phyloP scores from a whole-genome alignment of 768 basidiomycete genomes.

The Panus rudis region DNA sequence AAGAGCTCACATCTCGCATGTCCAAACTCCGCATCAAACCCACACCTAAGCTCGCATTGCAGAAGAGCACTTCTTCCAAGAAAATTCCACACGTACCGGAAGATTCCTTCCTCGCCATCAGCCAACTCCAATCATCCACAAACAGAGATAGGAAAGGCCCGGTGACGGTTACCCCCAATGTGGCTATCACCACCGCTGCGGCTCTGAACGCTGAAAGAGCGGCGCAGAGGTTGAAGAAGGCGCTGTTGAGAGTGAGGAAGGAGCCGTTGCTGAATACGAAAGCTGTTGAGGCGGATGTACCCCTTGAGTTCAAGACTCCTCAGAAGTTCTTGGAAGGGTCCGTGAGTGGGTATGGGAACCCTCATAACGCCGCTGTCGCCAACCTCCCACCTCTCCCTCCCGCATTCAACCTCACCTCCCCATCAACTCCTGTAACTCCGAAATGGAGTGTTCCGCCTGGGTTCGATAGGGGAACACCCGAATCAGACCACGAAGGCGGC shows the following conservation, averaged over 20 bases:
- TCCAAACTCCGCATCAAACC: constrained; percentile 39
- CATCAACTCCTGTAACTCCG: neutral
- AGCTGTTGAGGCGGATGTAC: constrained; percentile 26
- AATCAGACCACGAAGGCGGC: neutral
- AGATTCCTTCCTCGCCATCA: neutral
- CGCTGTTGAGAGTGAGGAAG: constrained; percentile 51
- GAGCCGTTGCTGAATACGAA: constrained; percentile 63
- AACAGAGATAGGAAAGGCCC: constrained; percentile 27
- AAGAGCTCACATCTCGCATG: constrained; percentile 44
- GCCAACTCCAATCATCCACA: constrained; percentile 10
- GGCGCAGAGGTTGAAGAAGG: constrained; percentile 61
- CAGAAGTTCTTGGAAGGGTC: constrained; percentile 16
- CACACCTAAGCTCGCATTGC: constrained; percentile 24
- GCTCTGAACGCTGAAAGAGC: constrained; percentile 78
- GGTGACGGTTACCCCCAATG: constrained; percentile 43
- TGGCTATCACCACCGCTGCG: constrained; percentile 70
- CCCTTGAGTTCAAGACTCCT: constrained; percentile 20
- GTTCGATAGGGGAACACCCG: neutral
- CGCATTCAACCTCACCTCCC: neutral
- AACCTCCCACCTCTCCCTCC: neutral
- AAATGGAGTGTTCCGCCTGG: constrained; percentile 4
- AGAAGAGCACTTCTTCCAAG: neutral
- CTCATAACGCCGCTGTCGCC: neutral
- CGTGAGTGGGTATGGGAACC: too few species aligned
- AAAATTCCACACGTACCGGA: constrained; percentile 5